Conservation (phyloP, 1,284 basidiomycete genomes). For the Irpex rosettiformis region DNA sequence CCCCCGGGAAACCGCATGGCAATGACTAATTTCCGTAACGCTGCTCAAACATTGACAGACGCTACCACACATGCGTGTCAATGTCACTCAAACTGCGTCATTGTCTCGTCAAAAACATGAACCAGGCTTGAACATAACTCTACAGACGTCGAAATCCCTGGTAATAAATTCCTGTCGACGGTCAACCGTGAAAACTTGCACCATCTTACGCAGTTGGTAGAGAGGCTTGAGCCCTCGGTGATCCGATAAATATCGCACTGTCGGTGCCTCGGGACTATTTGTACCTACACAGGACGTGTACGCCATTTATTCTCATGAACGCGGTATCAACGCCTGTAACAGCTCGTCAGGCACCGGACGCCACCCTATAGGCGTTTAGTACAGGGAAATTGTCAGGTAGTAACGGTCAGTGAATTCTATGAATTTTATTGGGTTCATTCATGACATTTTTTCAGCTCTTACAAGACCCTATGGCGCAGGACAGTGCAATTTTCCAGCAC, state of each 20-base stretch:
- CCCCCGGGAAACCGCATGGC: neutral
- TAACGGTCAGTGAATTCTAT: neutral
- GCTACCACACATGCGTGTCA: neutral
- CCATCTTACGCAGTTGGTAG: no score
- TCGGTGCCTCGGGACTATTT: neutral
- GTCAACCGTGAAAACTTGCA: no score
- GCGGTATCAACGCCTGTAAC: neutral
- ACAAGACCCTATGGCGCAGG: no score
- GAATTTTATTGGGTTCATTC: neutral
- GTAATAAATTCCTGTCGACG: neutral
- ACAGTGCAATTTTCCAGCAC: no score
- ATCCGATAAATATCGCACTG: neutral
- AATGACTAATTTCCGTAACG: neutral
- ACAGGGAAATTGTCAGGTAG: neutral
- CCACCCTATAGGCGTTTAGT: neutral
- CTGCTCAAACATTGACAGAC: neutral
- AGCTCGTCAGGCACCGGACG: neutral
- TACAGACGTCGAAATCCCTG: neutral
- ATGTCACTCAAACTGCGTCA: neutral
- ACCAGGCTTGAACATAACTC: neutral
- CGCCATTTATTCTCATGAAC: neutral
- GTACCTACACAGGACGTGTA: neutral
- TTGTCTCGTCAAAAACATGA: neutral
- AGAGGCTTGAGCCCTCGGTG: neutral
- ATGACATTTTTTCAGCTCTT: no score